These are phyloP conservation scores for Harrya chromipes DNA, from an alignment of 768 basidiomycete species.

Conservation along the genomic window DNA sequence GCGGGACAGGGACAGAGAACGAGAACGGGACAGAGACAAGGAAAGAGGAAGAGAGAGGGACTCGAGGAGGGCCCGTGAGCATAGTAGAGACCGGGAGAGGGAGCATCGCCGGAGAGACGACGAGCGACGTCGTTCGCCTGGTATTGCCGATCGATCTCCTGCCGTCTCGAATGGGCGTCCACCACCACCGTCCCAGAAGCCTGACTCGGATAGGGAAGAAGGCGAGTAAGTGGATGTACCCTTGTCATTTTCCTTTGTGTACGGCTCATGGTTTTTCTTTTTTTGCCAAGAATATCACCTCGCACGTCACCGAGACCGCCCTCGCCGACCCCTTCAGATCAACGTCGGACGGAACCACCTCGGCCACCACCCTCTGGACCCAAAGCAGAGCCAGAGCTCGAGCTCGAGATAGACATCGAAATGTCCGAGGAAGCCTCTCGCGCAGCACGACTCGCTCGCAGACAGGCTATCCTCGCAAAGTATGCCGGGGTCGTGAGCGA, in stretches of 20 bases:
- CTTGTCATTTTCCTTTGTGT: constrained; percentile 4
- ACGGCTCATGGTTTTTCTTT: constrained; percentile 10
- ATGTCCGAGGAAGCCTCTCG: constrained; percentile 59
- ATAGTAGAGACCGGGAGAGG: constrained; percentile 27
- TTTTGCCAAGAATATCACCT: constrained; percentile 60
- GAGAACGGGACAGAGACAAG: constrained; percentile 29
- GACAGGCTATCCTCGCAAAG: constrained; percentile 79
- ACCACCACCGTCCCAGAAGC: constrained; percentile 16
- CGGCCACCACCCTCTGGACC: constrained; percentile 8
- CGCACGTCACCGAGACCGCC: constrained; percentile 32
- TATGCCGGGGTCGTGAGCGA: constrained; percentile 50
- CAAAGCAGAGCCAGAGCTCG: constrained; percentile 39
- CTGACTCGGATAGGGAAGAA: constrained; percentile 75
- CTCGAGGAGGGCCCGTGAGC: constrained; percentile 31
- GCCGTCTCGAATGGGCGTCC: constrained; percentile 21
- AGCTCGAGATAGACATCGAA: constrained; percentile 53
- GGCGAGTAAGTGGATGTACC: constrained; percentile 75
- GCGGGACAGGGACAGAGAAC: constrained; percentile 30
- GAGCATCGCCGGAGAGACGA: constrained; percentile 32
- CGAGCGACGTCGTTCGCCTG: constrained; percentile 25
- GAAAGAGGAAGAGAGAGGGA: constrained; percentile 37
- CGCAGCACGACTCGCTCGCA: constrained; percentile 63
- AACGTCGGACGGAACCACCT: constrained; percentile 8
- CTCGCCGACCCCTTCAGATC: constrained; percentile 27
- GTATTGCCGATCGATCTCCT: constrained; percentile 7